These are phyloP conservation scores for Colletotrichum zoysiae DNA, from an alignment of 2,329 filamentous ascomycete genomes.

Conservation along the genomic window DNA sequence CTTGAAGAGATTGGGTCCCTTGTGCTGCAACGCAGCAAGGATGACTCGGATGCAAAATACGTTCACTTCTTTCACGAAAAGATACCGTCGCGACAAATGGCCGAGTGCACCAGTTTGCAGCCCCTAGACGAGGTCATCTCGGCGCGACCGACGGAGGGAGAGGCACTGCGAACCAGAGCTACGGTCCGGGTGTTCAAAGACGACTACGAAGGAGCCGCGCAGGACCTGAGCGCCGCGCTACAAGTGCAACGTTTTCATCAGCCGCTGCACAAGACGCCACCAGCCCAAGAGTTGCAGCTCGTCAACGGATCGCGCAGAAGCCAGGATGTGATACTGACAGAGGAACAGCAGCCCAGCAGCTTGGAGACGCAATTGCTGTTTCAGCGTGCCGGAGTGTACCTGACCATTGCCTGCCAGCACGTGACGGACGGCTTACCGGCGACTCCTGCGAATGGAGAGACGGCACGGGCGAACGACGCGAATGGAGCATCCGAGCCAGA, in stretches of 20 bases:
- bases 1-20: constrained; percentile 81
- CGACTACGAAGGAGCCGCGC: constrained; percentile 76
- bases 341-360: constrained; percentile 75
- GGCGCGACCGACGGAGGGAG: constrained; percentile 72
- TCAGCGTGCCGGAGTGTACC: constrained; percentile 78
- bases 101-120: constrained; percentile 76
- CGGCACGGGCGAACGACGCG: constrained; percentile 19
- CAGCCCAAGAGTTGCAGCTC: constrained; percentile 64
- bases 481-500: constrained; percentile 6
- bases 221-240: constrained; percentile 78
- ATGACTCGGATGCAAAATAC: constrained; percentile 81
- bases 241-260: constrained; percentile 65
- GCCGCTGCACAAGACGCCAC: constrained; percentile 60
- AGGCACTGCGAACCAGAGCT: constrained; percentile 79
- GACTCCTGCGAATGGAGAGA: constrained; percentile 17
- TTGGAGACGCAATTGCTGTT: constrained; percentile 82
- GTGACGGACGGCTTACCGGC: constrained; percentile 67
- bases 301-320: constrained; percentile 45
- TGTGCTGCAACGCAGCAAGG: constrained; percentile 77
- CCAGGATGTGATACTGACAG: constrained; percentile 53
- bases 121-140: constrained; percentile 77
- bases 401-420: constrained; percentile 77
- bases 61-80: constrained; percentile 96
- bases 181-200: constrained; percentile 81
- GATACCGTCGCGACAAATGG: constrained; percentile 81